Evolutionary conservation across 208 protist species (phyloP).

Genomic region (Vickermania spadyakhi): DNA sequence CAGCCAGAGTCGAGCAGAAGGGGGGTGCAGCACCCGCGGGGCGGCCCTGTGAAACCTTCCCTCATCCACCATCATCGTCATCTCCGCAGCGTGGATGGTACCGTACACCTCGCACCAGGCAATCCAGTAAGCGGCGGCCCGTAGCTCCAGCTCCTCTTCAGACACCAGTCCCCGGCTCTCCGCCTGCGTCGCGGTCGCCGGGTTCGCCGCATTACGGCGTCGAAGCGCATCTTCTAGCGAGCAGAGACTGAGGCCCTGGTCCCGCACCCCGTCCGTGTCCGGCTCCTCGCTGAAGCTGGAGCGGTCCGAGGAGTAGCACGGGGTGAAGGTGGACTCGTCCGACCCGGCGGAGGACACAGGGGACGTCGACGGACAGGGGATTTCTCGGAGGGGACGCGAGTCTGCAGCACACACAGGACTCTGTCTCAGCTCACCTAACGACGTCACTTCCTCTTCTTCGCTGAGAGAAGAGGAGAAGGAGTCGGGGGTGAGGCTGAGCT

Average conservation of each 20-base stretch:
- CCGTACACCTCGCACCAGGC: conserved; percentile 75
- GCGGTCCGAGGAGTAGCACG: conserved; percentile 37
- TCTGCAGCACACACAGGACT: neutral
- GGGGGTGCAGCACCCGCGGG: conserved; percentile 35
- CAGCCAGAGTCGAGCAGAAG: conserved; percentile 36
- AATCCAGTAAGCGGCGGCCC: conserved; percentile 50
- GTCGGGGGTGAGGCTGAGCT: neutral
- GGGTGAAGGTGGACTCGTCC: conserved; percentile 16
- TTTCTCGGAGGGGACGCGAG: neutral
- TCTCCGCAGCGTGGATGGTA: conserved; percentile 9
- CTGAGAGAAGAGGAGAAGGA: neutral
- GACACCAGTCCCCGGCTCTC: conserved; percentile 9
- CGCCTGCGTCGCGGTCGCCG: neutral
- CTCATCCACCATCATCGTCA: conserved; percentile 38
- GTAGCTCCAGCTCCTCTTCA: conserved; percentile 30
- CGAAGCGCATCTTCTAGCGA: neutral
- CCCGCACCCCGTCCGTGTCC: conserved; percentile 2
- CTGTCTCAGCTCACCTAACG: neutral
- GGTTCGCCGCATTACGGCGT: neutral
- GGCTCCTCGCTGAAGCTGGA: conserved; percentile 10
- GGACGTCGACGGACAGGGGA: neutral
- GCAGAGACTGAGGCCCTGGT: conserved; percentile 1
- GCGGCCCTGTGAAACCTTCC: conserved; percentile 8
- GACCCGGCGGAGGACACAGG: neutral
- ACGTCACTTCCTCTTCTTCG: neutral